Percentiles rank a stretch among this genome's conserved stretches.
Evolutionary conservation across 768 basidiomycete species (phyloP).

Genomic region (Pisolithus microcarpus): DNA sequence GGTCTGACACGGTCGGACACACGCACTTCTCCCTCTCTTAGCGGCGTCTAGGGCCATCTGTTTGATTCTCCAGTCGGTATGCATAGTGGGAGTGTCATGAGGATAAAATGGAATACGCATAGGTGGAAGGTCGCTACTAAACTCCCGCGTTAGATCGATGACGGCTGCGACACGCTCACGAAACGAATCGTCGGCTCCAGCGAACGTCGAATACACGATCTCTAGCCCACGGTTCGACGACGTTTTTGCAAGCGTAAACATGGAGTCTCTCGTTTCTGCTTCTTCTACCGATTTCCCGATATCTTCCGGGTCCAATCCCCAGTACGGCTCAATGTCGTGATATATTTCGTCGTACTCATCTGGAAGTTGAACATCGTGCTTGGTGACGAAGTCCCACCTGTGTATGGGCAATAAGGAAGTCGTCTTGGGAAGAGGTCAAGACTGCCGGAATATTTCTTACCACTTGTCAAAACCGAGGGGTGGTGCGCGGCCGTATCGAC

Average conservation of each 20-base stretch:
- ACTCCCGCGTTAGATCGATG: slow-evolving; percentile 17
- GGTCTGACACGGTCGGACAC: background rate
- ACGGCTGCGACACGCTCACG: slow-evolving; percentile 10
- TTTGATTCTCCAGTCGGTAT: slow-evolving; percentile 20
- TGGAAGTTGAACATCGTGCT: slow-evolving; percentile 33
- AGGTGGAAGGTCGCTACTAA: slow-evolving; percentile 25
- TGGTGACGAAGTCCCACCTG: slow-evolving; percentile 38
- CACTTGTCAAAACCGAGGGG: slow-evolving; percentile 39
- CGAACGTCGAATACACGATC: slow-evolving; percentile 11
- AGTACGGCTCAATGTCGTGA: slow-evolving; percentile 30
- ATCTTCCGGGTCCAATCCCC: slow-evolving; percentile 28
- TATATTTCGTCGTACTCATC: slow-evolving; percentile 44
- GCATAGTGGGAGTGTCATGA: slow-evolving; percentile 22
- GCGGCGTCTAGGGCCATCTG: slow-evolving; percentile 20
- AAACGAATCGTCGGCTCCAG: background rate
- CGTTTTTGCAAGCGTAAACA: slow-evolving; percentile 23
- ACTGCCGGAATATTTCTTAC: slow-evolving; percentile 15
- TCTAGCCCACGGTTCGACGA: slow-evolving; percentile 4
- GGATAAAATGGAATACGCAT: slow-evolving; percentile 25
- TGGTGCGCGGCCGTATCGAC: slow-evolving; percentile 28
- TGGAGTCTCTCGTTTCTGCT: slow-evolving; percentile 9
- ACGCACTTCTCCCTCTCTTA: slow-evolving; percentile 21
- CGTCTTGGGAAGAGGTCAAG: background rate
- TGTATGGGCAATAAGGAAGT: background rate
- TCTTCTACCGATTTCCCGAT: slow-evolving; percentile 13